A percentile compares a stretch with the other conserved stretches of the same genome.
Evolutionary conservation across 2,329 filamentous ascomycete species (phyloP).

Genomic region (Colletotrichum sp.): DNA sequence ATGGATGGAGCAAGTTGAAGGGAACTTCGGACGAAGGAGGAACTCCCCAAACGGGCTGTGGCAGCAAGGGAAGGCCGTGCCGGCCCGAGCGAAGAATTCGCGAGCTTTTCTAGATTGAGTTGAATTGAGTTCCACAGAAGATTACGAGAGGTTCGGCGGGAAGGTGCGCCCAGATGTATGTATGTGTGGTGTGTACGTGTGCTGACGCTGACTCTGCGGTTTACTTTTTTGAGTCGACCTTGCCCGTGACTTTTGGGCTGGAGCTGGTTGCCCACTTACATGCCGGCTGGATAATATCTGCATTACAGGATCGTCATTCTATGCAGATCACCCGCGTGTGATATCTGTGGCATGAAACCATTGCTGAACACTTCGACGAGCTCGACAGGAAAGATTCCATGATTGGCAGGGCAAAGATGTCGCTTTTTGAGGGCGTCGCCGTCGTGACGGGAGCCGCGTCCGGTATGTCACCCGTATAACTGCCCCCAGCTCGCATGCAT

Average conservation of each 20-base stretch:
- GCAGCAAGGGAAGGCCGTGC: not conserved
- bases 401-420: constrained; percentile 14
- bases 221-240: not conserved
- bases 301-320: not conserved
- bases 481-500: not conserved
- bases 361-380: not conserved
- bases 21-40: constrained; percentile 4
- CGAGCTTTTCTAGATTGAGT: not conserved
- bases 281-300: not conserved
- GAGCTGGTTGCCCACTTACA: not conserved
- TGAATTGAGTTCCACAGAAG: not conserved
- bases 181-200: not conserved
- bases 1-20: not conserved
- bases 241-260: not conserved
- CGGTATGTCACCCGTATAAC: constrained; percentile 24
- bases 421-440: constrained; percentile 34
- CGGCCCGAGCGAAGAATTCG: not conserved
- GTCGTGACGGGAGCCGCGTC: constrained; percentile 36
- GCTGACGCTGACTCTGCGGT: not conserved
- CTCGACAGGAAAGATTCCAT: not conserved
- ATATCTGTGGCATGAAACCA: not conserved
- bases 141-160: not conserved
- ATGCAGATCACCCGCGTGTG: not conserved
- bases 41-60: not conserved
- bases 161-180: not conserved